Evolutionary conservation across 805 yeast genomes (phyloP), one percentile per base, ranked within the genome.

Genomic region (Candida methanosorbosa): DNA sequence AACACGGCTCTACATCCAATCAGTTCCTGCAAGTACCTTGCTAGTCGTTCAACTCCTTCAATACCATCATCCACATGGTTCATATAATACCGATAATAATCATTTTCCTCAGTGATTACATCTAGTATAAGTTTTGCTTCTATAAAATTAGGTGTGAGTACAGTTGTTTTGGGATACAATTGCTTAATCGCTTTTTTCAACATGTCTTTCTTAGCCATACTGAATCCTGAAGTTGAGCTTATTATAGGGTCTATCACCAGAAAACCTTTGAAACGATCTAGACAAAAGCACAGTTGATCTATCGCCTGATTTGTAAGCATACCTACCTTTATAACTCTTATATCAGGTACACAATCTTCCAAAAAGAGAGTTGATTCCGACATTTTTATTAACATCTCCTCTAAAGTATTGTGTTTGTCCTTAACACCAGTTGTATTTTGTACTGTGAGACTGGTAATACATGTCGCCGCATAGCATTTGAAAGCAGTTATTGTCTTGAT

Each of bases 221-320:
- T 11, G 21, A 15, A 18, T 11, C 95, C 95, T 3, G 85, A 73
- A 0, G 94, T 82, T 4, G 92, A 75, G 12, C 81, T 77, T 70
- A 86, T 68, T 3, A 86, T 95, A 0, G 96, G 95, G 51, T 86
- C 95, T 24, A 86, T 64, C 2, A 85, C 77, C 19, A 84, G 37
- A 2, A 55, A 52, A 3, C 21, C 38, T 18, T 61, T 56, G 27
- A 58, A 45, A 19, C 53, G 43, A 0, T 46, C 48, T 18, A 74
- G 34, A 30, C 57, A 54, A 8, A 56, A 57, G 3, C 54, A 43
- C 21, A 83, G 54, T 0, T 66, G 68, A 2, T 56, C 56, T 4
- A 79, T 64, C 0, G 83, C 72, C 26, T 67, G 76, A 3, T 48
- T 46, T 1, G 79, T 74, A 20, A 81, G 66, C 77, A 86, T 69